These are phyloP conservation scores for Tolypocladium cylindrosporum DNA, from an alignment of 2,329 filamentous ascomycete genomes.

Conservation along the genomic window DNA sequence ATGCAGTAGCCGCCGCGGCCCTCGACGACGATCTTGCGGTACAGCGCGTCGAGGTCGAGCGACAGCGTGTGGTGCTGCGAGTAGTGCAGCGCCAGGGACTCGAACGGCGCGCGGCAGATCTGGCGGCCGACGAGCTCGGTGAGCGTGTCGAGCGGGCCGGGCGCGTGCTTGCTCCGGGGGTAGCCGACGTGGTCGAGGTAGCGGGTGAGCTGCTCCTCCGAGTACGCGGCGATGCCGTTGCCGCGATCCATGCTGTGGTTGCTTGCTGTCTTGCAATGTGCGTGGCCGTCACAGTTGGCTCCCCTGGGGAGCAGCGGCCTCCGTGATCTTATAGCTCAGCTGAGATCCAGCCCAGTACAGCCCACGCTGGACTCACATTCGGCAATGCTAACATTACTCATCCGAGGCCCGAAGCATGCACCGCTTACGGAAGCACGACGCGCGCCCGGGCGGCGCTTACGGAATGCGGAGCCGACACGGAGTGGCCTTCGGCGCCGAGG, in stretches of 20 bases:
- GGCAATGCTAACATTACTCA: too few relatives aligned
- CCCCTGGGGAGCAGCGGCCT: too few relatives aligned
- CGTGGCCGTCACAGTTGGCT: neutral
- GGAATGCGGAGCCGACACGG: too few relatives aligned
- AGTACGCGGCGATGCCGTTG: constrained; percentile 1
- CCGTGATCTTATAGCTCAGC: too few relatives aligned
- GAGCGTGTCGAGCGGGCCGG: constrained; percentile 18
- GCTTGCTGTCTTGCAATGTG: too few relatives aligned
- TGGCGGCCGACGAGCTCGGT: constrained; percentile 26
- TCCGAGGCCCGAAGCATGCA: too few relatives aligned
- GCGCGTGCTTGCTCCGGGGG: constrained; percentile 9
- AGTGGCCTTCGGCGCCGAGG: neutral
- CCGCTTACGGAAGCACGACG: neutral
- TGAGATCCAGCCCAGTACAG: too few relatives aligned
- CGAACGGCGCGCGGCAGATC: constrained; percentile 41
- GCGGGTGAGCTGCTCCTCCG: constrained; percentile 15
- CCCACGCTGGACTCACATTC: too few relatives aligned
- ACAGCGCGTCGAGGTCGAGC: constrained; percentile 30
- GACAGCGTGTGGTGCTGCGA: constrained; percentile 21
- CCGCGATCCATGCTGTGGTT: neutral
- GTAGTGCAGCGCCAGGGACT: constrained; percentile 44
- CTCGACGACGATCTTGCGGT: constrained; percentile 32
- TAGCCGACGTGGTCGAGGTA: constrained; percentile 20
- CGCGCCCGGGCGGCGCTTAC: too few relatives aligned
- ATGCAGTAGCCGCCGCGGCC: constrained; percentile 44